Percentiles rank a stretch among this genome's conserved stretches.
Evolutionary conservation across 495 filamentous ascomycete species (phyloP).

Genomic region (Viridothelium virens): DNA sequence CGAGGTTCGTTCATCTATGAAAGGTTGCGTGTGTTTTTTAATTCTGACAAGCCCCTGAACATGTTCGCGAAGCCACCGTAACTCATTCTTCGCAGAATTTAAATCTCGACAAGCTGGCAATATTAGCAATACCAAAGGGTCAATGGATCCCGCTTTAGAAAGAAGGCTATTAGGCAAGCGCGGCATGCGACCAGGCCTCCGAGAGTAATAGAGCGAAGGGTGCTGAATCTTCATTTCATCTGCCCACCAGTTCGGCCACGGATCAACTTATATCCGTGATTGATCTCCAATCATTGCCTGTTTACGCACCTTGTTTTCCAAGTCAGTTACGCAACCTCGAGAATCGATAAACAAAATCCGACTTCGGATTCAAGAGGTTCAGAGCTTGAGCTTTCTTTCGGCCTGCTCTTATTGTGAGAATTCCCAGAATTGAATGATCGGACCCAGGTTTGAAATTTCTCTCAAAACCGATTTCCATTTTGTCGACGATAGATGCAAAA

Average conservation of each 20-base stretch:
- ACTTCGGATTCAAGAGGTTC: background rate
- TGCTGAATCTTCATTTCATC: background rate
- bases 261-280: no score
- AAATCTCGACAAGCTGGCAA: conserved; percentile 51
- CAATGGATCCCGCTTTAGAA: background rate
- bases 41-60: conserved; percentile 18
- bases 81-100: conserved; percentile 60
- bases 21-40: background rate
- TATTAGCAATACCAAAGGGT: background rate
- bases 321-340: background rate
- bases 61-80: conserved; percentile 77
- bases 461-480: background rate
- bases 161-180: background rate
- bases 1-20: conserved; percentile 17
- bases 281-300: no score
- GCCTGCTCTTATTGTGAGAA: background rate
- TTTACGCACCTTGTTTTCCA: no score
- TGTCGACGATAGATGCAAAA: background rate
- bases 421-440: background rate
- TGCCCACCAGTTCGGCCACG: no score
- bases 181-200: background rate
- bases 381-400: background rate
- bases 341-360: background rate
- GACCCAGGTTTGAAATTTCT: background rate
- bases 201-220: background rate